Conservation (phyloP, 768 basidiomycete species). For the Lactarius trivialis region DNA sequence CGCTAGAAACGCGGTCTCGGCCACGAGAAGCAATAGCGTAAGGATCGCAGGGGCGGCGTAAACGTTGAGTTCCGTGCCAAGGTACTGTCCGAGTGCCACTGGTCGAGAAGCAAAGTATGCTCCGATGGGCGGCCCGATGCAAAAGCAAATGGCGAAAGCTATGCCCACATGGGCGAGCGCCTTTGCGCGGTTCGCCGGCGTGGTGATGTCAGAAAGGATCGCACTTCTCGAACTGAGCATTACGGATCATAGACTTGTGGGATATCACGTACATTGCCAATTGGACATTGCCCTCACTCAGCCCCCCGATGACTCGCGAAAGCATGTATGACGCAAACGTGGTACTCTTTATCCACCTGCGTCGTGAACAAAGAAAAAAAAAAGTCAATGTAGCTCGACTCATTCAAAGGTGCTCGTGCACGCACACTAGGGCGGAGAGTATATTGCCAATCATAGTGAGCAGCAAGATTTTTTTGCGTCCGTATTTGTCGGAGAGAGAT, state of each 20-base stretch:
- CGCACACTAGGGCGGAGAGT: conserved; percentile 78
- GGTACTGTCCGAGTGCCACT: conserved; percentile 47
- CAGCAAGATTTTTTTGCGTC: conserved; percentile 77
- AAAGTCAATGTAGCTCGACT: conserved; percentile 4
- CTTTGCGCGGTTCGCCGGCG: conserved; percentile 70
- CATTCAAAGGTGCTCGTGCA: conserved; percentile 20
- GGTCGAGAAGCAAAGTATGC: conserved; percentile 93
- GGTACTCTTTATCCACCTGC: conserved; percentile 85
- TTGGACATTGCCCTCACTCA: conserved; percentile 97
- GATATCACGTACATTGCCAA: conserved; percentile 71
- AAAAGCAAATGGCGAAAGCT: conserved; percentile 94
- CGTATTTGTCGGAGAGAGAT: conserved; percentile 81
- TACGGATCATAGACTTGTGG: not conserved
- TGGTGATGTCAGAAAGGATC: conserved; percentile 87
- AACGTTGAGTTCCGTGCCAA: conserved; percentile 69
- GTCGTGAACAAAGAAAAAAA: conserved; percentile 1
- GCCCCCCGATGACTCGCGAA: conserved; percentile 84
- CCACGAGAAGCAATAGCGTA: conserved; percentile 66
- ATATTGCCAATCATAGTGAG: conserved; percentile 92
- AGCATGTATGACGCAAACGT: conserved; percentile 86
- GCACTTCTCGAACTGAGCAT: conserved; percentile 45
- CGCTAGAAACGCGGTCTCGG: conserved; percentile 76
- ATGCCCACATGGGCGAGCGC: conserved; percentile 91
- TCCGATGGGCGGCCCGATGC: conserved; percentile 87
- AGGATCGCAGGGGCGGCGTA: conserved; percentile 88